Conservation (phyloP, 805 yeast genomes). For the Dipodascus geniculatus region DNA sequence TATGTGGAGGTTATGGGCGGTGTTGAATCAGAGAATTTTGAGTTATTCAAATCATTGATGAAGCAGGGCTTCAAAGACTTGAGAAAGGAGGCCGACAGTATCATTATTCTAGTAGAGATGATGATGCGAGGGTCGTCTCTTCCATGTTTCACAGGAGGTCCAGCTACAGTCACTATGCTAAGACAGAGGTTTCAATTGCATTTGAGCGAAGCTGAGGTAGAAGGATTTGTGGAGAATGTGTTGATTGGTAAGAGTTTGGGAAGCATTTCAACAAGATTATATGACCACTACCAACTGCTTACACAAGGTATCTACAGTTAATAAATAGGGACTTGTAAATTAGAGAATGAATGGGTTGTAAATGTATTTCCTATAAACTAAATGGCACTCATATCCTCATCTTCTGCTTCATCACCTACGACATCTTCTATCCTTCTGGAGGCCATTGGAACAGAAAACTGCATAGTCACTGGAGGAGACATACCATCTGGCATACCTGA, state of each 20-base stretch:
- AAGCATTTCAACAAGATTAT: slow-evolving; percentile 79
- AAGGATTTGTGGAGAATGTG: slow-evolving; percentile 62
- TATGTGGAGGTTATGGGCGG: slow-evolving; percentile 88
- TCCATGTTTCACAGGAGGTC: slow-evolving; percentile 89
- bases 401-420: neutral
- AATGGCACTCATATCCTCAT: neutral
- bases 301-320: slow-evolving; percentile 81
- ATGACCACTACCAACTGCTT: slow-evolving; percentile 87
- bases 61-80: slow-evolving; percentile 65
- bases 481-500: slow-evolving; percentile 14
- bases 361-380: no score
- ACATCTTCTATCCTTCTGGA: neutral
- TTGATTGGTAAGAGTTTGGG: slow-evolving; percentile 76
- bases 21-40: slow-evolving; percentile 44
- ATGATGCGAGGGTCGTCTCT: slow-evolving; percentile 86
- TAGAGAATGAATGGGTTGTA: neutral
- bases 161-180: slow-evolving; percentile 64
- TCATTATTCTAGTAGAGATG: slow-evolving; percentile 75
- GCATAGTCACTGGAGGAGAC: slow-evolving; percentile 18
- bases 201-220: slow-evolving; percentile 59
- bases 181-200: slow-evolving; percentile 70
- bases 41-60: slow-evolving; percentile 47
- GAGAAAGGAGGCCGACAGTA: slow-evolving; percentile 59
- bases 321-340: slow-evolving; percentile 3
- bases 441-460: slow-evolving; percentile 8